Percentiles rank a stretch among this genome's conserved stretches.
Evolutionary conservation across 2,329 filamentous ascomycete species (phyloP).

Genomic region (Clarireedia hainanense): DNA sequence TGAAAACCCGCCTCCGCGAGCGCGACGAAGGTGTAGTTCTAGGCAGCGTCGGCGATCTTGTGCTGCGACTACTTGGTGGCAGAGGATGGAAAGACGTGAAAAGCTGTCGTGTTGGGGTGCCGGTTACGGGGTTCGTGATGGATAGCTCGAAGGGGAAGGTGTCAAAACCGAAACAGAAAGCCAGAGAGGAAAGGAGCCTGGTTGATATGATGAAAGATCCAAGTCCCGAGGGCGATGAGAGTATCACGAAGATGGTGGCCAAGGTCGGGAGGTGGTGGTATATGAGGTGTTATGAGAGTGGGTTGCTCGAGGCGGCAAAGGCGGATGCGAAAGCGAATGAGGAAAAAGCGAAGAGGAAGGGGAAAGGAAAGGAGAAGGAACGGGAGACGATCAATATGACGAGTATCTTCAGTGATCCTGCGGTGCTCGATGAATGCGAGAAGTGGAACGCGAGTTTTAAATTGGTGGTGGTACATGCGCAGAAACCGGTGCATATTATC

Average conservation of each 20-base stretch:
- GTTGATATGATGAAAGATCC: slow-evolving; percentile 68
- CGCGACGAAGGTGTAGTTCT: slow-evolving; percentile 53
- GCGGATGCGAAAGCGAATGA: background rate
- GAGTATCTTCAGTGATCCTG: slow-evolving; percentile 73
- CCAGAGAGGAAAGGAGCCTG: slow-evolving; percentile 36
- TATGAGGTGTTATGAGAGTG: slow-evolving; percentile 72
- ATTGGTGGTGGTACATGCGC: slow-evolving; percentile 76
- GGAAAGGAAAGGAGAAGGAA: background rate
- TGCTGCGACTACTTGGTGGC: slow-evolving; percentile 60
- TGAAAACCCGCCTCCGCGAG: slow-evolving; percentile 64
- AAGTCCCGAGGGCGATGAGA: slow-evolving; percentile 65
- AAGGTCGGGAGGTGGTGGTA: slow-evolving; percentile 97
- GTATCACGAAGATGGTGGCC: slow-evolving; percentile 86
- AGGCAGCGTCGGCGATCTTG: slow-evolving; percentile 48
- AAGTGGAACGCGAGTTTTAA: slow-evolving; percentile 81
- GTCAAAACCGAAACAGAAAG: slow-evolving; percentile 10
- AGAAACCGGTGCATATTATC: slow-evolving; percentile 23
- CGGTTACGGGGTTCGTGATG: slow-evolving; percentile 51
- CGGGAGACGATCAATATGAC: slow-evolving; percentile 22
- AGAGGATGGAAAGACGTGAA: slow-evolving; percentile 67
- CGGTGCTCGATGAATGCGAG: slow-evolving; percentile 76
- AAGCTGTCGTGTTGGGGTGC: slow-evolving; percentile 69
- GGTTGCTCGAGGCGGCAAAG: background rate
- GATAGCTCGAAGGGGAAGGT: slow-evolving; percentile 7
- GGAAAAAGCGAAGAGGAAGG: background rate